These are phyloP conservation scores for Blastobotrys petasosporus DNA, from an alignment of 1,139 yeast species.

Conservation along the genomic window DNA sequence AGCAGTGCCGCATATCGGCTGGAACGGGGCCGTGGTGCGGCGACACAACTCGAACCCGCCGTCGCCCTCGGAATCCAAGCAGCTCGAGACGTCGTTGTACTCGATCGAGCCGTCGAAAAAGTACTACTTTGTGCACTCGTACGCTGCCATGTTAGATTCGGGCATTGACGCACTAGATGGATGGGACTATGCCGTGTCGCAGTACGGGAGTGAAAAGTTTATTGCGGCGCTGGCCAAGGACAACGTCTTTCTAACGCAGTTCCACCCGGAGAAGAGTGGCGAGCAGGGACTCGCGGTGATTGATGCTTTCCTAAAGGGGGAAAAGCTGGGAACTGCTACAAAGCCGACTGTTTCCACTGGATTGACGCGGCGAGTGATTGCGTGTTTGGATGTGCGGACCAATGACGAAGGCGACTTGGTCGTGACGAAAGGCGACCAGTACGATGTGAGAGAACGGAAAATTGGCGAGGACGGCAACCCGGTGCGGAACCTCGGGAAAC, in stretches of 20 bases:
- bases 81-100: slow-evolving; percentile 39
- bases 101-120: slow-evolving; percentile 60
- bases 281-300: slow-evolving; percentile 76
- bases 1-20: slow-evolving; percentile 93
- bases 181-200: slow-evolving; percentile 71
- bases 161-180: slow-evolving; percentile 39
- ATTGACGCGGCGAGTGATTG: slow-evolving; percentile 82
- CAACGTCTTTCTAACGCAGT: slow-evolving; percentile 89
- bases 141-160: slow-evolving; percentile 58
- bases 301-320: slow-evolving; percentile 59
- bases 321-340: slow-evolving; percentile 15
- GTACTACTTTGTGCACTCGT: slow-evolving; percentile 93
- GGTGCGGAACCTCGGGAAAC: slow-evolving; percentile 91
- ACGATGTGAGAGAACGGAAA: slow-evolving; percentile 80
- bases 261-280: slow-evolving; percentile 97
- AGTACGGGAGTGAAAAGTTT: slow-evolving; percentile 73
- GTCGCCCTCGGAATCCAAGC: neutral
- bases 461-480: slow-evolving; percentile 40
- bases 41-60: slow-evolving; percentile 17
- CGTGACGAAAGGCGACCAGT: slow-evolving; percentile 97
- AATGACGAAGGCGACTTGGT: slow-evolving; percentile 92
- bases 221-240: slow-evolving; percentile 75
- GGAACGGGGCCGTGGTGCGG: slow-evolving; percentile 54
- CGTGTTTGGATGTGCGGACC: slow-evolving; percentile 93
- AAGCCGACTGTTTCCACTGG: slow-evolving; percentile 37